Evolutionary conservation across 2,329 filamentous ascomycete species (phyloP).

Genomic region (Nemania abortiva): DNA sequence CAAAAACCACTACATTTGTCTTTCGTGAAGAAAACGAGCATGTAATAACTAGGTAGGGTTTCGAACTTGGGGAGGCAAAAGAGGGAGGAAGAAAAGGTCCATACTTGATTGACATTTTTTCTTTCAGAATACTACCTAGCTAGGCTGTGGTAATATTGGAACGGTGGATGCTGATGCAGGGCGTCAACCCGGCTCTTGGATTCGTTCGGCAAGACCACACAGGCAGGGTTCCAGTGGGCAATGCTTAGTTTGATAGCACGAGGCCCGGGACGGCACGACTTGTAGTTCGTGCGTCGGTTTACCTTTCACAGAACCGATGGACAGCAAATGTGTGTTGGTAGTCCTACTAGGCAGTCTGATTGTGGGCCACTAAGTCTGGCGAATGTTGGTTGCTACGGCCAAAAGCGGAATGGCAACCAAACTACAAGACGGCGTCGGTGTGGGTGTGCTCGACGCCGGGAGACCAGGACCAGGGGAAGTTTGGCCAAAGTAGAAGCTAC

Average conservation of each 20-base stretch:
- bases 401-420: conserved; percentile 46
- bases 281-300: conserved; percentile 49
- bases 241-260: conserved; percentile 44
- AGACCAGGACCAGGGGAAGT: conserved; percentile 7
- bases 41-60: conserved; percentile 14
- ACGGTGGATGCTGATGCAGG: conserved; percentile 43
- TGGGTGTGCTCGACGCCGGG: conserved; percentile 34
- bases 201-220: conserved; percentile 52
- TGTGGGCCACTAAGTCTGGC: conserved; percentile 51
- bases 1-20: conserved; percentile 44
- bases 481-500: conserved; percentile 24
- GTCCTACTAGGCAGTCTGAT: conserved; percentile 49
- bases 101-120: conserved; percentile 58
- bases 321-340: conserved; percentile 45
- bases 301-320: conserved; percentile 38
- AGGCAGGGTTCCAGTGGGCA: conserved; percentile 49
- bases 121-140: conserved; percentile 42
- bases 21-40: conserved; percentile 28
- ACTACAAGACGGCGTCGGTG: conserved; percentile 42
- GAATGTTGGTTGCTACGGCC: conserved; percentile 45
- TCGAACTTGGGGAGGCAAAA: conserved; percentile 17
- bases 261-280: conserved; percentile 53
- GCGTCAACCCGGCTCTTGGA: conserved; percentile 52
- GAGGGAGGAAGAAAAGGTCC: conserved; percentile 42
- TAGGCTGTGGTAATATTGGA: conserved; percentile 49